Evolutionary conservation across 352 stramenopile species (phyloP).

Genomic region (Phytophthora uliginosa): DNA sequence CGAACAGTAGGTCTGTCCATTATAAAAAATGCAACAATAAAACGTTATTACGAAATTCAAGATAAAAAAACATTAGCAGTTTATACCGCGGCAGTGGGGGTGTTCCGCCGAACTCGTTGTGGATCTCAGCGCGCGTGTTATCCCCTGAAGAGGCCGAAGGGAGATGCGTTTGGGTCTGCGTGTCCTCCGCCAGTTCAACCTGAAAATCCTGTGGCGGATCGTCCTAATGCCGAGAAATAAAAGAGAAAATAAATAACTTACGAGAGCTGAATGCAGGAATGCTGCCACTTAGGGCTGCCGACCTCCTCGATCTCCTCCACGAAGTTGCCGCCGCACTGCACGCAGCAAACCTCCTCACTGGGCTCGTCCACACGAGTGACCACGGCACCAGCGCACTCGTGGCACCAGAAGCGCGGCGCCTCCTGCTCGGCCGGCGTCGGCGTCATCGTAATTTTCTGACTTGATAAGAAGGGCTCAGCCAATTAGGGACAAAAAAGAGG

Average conservation of each 20-base stretch:
- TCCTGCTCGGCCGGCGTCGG: constrained; percentile 21
- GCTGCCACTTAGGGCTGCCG: neutral
- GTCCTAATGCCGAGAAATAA: constrained; percentile 48
- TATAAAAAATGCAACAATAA: neutral
- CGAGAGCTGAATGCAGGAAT: neutral
- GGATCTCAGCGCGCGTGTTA: constrained; percentile 31
- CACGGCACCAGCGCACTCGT: constrained; percentile 75
- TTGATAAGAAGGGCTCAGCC: constrained; percentile 25
- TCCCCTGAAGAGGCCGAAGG: constrained; percentile 4
- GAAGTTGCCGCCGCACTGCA: constrained; percentile 81
- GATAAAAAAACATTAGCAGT: constrained; percentile 1
- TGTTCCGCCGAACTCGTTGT: constrained; percentile 44
- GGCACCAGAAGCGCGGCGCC: constrained; percentile 80
- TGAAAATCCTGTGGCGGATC: constrained; percentile 74
- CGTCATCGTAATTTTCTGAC: constrained; percentile 34
- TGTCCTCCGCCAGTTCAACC: constrained; percentile 31
- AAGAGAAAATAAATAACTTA: constrained; percentile 8
- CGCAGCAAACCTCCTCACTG: constrained; percentile 79
- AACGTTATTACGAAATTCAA: constrained; percentile 1
- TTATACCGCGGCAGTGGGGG: constrained; percentile 26
- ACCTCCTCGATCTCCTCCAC: constrained; percentile 89
- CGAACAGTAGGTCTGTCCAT: constrained; percentile 25
- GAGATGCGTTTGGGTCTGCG: constrained; percentile 30
- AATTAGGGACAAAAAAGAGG: constrained; percentile 28
- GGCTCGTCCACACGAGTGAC: constrained; percentile 64